Percentiles rank a stretch among this genome's conserved stretches.
phyloP scores from a whole-genome alignment of 768 basidiomycete genomes.

The Collybiopsis confluens region DNA sequence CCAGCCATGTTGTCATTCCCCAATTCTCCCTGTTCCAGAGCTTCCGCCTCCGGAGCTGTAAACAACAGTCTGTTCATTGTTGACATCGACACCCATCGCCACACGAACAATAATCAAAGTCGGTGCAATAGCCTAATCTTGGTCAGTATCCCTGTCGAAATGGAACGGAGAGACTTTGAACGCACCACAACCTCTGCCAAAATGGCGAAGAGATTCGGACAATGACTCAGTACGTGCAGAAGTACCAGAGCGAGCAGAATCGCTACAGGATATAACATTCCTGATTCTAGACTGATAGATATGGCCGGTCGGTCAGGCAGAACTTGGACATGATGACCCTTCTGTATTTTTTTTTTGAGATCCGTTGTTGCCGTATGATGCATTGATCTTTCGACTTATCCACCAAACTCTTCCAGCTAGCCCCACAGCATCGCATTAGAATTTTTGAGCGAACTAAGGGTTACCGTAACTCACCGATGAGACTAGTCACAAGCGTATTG shows the following conservation, averaged over 20 bases:
- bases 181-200: not conserved
- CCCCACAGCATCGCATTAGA: not conserved
- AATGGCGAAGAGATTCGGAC: not conserved
- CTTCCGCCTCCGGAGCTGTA: too few relatives aligned
- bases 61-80: too few relatives aligned
- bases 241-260: not conserved
- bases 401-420: conserved; percentile 3
- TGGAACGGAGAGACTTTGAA: too few relatives aligned
- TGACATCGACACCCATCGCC: too few relatives aligned
- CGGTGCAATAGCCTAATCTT: too few relatives aligned
- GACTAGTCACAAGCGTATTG: not conserved
- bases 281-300: not conserved
- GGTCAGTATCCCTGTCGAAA: too few relatives aligned
- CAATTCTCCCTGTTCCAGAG: too few relatives aligned
- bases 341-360: not conserved
- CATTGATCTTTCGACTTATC: not conserved
- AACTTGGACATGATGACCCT: not conserved
- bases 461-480: not conserved
- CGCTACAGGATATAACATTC: not conserved
- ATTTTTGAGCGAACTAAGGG: not conserved
- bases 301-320: not conserved
- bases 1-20: too few relatives aligned
- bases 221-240: not conserved
- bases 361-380: not conserved
- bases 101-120: too few relatives aligned